phyloP scores from a whole-genome alignment of 2,329 filamentous ascomycete species.

The Phialophora macrospora region DNA sequence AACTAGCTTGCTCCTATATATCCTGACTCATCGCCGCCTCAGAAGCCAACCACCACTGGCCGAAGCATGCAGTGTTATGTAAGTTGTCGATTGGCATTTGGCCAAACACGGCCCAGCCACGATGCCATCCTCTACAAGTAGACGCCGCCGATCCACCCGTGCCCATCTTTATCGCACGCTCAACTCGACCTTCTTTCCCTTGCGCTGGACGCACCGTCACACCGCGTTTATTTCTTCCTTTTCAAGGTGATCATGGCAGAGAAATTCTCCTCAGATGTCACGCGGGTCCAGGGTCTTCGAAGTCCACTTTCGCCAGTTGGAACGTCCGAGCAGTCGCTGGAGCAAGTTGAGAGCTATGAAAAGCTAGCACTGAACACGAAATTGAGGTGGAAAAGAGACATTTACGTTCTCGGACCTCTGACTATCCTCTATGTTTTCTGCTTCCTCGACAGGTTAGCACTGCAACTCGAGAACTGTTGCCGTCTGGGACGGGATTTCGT shows the following conservation, averaged over 20 bases:
- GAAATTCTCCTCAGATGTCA: not conserved
- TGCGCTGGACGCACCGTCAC: not conserved
- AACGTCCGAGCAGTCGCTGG: not conserved
- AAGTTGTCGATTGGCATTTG: not conserved
- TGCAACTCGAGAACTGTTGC: not conserved
- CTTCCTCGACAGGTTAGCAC: not conserved
- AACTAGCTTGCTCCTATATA: not conserved
- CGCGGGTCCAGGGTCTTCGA: not conserved
- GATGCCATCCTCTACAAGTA: not conserved
- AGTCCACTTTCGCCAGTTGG: not conserved
- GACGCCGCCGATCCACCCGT: not conserved
- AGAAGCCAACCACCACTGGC: not conserved
- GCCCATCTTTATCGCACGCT: not conserved
- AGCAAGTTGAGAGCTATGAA: not conserved
- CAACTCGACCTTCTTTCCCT: not conserved
- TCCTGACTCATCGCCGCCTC: not conserved
- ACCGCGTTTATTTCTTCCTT: not conserved
- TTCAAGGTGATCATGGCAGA: not conserved
- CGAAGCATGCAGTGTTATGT: not conserved
- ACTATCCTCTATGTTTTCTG: constrained; percentile 53
- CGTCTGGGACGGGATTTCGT: not conserved
- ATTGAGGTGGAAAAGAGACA: constrained; percentile 17
- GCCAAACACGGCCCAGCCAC: too few relatives aligned
- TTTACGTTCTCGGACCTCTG: not conserved
- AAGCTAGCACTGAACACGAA: constrained; percentile 10